phyloP scores from a whole-genome alignment of 208 protist species.

The Acanthamoeba lenticulata region DNA sequence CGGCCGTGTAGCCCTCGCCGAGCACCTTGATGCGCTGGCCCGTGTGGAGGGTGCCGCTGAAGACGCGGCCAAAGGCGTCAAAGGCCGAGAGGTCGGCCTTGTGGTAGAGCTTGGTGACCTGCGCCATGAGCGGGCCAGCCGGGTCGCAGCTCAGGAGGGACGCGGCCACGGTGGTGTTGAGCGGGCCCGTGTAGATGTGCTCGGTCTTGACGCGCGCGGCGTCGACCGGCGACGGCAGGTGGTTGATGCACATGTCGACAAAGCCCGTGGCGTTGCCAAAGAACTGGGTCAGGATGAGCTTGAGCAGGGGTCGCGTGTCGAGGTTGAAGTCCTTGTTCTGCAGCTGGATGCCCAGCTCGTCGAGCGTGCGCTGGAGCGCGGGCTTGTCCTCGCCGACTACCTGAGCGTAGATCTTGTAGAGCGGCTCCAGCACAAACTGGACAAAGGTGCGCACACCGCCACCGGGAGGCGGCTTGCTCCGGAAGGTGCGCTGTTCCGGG shows the following conservation, averaged over 20 bases:
- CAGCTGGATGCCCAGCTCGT: slow-evolving; percentile 83
- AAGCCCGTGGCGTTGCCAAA: slow-evolving; percentile 86
- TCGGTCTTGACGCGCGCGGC: slow-evolving; percentile 75
- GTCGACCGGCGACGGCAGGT: slow-evolving; percentile 85
- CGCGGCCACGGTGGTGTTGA: slow-evolving; percentile 75
- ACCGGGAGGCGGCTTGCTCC: slow-evolving; percentile 36
- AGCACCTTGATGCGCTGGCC: slow-evolving; percentile 88
- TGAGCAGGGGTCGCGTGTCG: slow-evolving; percentile 85
- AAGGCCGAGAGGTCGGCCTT: slow-evolving; percentile 80
- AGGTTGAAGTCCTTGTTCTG: slow-evolving; percentile 77
- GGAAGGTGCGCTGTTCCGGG: slow-evolving; percentile 78
- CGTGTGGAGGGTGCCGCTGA: slow-evolving; percentile 86
- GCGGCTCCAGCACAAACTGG: slow-evolving; percentile 97
- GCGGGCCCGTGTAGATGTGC: slow-evolving; percentile 86
- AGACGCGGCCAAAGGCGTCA: slow-evolving; percentile 89
- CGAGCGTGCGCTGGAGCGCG: slow-evolving; percentile 58
- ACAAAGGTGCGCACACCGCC: slow-evolving; percentile 94
- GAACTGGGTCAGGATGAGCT: slow-evolving; percentile 82
- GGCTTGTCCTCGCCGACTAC: slow-evolving; percentile 77
- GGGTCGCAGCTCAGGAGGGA: slow-evolving; percentile 83
- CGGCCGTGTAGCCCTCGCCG: slow-evolving; percentile 90
- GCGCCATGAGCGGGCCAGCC: slow-evolving; percentile 86
- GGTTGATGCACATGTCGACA: slow-evolving; percentile 85
- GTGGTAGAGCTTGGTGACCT: slow-evolving; percentile 89
- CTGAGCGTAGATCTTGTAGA: slow-evolving; percentile 97